These are phyloP conservation scores for Pseudopyricularia cyperi DNA, from an alignment of 2,329 filamentous ascomycete genomes.

Conservation along the genomic window DNA sequence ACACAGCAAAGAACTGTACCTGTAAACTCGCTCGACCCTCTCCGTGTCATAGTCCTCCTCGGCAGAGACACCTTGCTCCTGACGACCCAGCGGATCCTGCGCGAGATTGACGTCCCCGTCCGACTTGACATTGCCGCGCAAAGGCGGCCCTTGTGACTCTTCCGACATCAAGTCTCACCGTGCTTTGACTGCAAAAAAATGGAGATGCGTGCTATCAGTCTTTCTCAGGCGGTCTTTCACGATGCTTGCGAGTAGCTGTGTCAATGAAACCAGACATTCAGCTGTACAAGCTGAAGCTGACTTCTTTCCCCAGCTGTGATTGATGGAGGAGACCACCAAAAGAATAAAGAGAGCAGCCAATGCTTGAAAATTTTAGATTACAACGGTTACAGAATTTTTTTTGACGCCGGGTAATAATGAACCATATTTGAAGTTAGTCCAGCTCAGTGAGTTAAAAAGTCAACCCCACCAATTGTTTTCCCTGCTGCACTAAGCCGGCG, in stretches of 20 bases:
- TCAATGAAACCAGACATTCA: no score
- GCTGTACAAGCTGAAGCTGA: no score
- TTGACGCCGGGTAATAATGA: no score
- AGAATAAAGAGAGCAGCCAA: no score
- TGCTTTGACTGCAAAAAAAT: slow-evolving; percentile 37
- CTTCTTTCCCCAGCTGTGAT: no score
- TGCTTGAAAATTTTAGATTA: no score
- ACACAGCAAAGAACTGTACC: slow-evolving; percentile 10
- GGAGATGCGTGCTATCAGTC: slow-evolving; percentile 36
- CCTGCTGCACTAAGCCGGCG: neutral
- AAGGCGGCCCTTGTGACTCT: neutral
- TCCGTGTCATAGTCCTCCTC: slow-evolving; percentile 32
- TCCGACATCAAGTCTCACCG: slow-evolving; percentile 19
- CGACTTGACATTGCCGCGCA: neutral
- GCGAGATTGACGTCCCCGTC: neutral
- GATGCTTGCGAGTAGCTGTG: neutral
- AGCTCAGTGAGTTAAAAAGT: neutral
- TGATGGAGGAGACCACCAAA: no score
- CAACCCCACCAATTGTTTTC: neutral
- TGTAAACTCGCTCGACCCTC: slow-evolving; percentile 41
- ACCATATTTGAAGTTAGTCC: no score
- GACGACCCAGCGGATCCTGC: slow-evolving; percentile 2
- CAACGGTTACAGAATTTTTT: no score
- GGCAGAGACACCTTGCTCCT: slow-evolving; percentile 6
- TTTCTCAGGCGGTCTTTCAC: slow-evolving; percentile 19